Evolutionary conservation across 2,329 filamentous ascomycete species (phyloP), one percentile per base, ranked within the genome.

Genomic region (Clonostachys byssicola): DNA sequence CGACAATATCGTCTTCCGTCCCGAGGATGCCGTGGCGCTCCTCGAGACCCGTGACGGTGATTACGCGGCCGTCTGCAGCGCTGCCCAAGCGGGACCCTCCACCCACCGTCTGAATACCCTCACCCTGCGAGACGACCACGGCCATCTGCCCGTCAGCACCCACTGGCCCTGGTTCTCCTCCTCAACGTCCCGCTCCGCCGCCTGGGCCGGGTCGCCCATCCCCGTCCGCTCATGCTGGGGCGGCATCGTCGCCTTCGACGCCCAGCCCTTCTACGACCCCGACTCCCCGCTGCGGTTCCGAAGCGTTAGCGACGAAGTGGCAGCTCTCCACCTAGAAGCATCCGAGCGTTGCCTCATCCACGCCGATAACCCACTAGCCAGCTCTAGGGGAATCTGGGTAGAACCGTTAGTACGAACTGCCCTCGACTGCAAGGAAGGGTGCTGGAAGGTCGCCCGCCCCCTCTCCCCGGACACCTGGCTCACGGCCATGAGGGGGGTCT

Each of bases 281-380:
- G 59, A 64, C 2, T 57, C 59, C 5, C 54, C 57, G 42, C 60
- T 88, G 0, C 70, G 67, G n/a, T 89, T 88, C 62, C 80, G 86
- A 10, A 84, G 75, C 5, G 72, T 87, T 18, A 59, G 78, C 0
- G 85, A 88, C 57, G 75, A 73, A 5, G 75, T 92, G 2, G 81
- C 80, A 3, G 57, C 63, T 8, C 57, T 69, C 20, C 86, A 89
- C 58, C 71, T 91, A 20, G 88, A 91, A 63, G 88, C 75, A 14
- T 87, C 82, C 13, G 88, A 92, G 65, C 90, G 87, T 68, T 92
- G 88, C 62, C 77, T 92, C 45, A 82, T 89, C 47, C 86, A 89
- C 59, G 80, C 81, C 3, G 86, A 89, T 56, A 89, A 89, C 55
- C 79, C 78, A 2, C 65, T 83, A 5, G 74, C 74, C 6, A 58